Base-by-base conservation (phyloP, 352 stramenopile species). In the Phytophthora brassicae region DNA sequence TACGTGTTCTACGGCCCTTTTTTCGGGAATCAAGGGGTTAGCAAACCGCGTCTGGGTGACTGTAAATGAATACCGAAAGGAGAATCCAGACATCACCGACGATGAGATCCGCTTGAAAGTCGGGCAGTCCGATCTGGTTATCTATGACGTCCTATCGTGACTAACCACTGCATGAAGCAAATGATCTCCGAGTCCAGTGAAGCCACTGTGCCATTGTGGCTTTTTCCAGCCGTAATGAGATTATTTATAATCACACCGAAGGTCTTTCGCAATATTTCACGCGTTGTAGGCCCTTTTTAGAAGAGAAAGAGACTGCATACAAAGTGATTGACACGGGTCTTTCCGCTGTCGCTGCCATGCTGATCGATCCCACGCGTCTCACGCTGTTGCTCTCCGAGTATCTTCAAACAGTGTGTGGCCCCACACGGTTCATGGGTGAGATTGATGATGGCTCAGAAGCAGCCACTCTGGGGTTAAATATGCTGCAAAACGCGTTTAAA, bases 361-460 rank as follows among this genome's bases (percentile, higher is more conserved):
- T 71, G 39, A 11, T 70, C n/a, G 77, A 89, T 42, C 73, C 77
- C 1, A 87, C 71, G 0, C 69, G 74, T 1, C 53, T 89, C 23
- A 72, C 75, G 2, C 48, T 56, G 1, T 45, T 89, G 33, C 61
- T 72, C 1, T 73, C 76, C 22, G 75, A 84, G 66, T 89, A 79
- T 29, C 74, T 86, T n/a, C 72, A 89, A 57, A 74, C 75, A 3
- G 76, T 89, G 20, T 89, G 79, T 59, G 75, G 60, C 0, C 55
- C 66, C 1, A 74, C 66, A 3, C 66, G 70, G 29, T 74, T 74
- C 22, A 70, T 74, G 77, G 75, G 77, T 13, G 70, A 86, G 55
- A 81, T 89, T 33, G 79, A 89, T 20, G 73, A 83, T 22, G 79
- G 79, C n/a, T 56, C 48, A 0, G 51, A 77, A 8, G 53, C 67